Evolutionary conservation across 495 filamentous ascomycete genomes (phyloP).

Genomic region (Penicillium salamii): DNA sequence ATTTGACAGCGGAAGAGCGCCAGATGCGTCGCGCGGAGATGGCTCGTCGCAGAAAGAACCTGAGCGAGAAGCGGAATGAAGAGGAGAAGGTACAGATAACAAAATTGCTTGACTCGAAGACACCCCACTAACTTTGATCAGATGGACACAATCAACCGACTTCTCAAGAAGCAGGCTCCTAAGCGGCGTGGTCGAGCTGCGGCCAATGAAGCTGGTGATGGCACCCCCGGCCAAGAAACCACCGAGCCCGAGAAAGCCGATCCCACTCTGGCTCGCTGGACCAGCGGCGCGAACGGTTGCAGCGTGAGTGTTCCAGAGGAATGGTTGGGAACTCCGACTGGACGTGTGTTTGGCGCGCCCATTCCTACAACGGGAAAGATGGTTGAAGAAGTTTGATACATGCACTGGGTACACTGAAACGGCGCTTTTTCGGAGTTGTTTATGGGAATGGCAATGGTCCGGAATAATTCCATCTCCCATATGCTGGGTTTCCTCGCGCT

Average conservation of each 20-base stretch:
- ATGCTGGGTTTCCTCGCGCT: neutral
- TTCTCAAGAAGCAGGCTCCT: constrained; percentile 92
- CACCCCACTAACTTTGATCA: constrained; percentile 1
- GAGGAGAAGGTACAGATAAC: constrained; percentile 82
- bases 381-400: constrained; percentile 44
- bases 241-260: constrained; percentile 57
- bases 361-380: constrained; percentile 33
- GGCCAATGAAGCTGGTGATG: constrained; percentile 46
- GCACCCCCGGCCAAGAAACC: constrained; percentile 53
- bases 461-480: constrained; percentile 7
- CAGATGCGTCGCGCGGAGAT: constrained; percentile 95
- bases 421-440: constrained; percentile 27
- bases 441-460: constrained; percentile 11
- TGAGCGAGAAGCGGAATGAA: constrained; percentile 97
- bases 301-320: constrained; percentile 74
- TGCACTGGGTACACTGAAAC: constrained; percentile 11
- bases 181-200: constrained; percentile 64
- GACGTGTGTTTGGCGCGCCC: constrained; percentile 54
- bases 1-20: constrained; percentile 88
- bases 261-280: constrained; percentile 73
- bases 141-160: constrained; percentile 98
- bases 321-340: constrained; percentile 70
- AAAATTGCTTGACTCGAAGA: neutral
- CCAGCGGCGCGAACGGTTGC: constrained; percentile 67
- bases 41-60: constrained; percentile 89